Evolutionary conservation across 352 stramenopile species (phyloP).

Genomic region (Globisporangium paroecandrum): DNA sequence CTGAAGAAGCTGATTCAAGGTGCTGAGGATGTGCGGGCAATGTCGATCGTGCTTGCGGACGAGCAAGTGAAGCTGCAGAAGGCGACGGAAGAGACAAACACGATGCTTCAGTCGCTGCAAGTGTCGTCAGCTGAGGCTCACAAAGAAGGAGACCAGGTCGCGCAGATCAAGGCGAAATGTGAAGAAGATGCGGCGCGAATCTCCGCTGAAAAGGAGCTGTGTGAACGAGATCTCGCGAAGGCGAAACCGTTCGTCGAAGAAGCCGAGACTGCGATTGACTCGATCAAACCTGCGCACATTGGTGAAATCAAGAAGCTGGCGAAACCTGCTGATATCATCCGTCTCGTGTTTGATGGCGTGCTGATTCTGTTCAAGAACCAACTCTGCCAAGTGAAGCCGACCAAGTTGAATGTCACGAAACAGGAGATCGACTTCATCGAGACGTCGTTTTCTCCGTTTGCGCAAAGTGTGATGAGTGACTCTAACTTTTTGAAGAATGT

Average conservation of each 20-base stretch:
- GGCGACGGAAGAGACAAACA: conserved; percentile 96
- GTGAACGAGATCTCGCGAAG: conserved; percentile 95
- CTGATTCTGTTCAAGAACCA: conserved; percentile 96
- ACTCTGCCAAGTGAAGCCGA: conserved; percentile 88
- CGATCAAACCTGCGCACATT: conserved; percentile 97
- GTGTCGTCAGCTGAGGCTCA: conserved; percentile 95
- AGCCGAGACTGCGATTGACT: conserved; percentile 96
- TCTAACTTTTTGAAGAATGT: conserved; percentile 97
- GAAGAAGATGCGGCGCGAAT: conserved; percentile 95
- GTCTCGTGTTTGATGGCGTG: conserved; percentile 97
- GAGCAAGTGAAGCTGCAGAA: conserved; percentile 97
- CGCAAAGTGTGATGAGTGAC: conserved; percentile 95
- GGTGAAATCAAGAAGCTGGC: conserved; percentile 98
- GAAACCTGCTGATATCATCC: conserved; percentile 98
- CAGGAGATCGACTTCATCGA: conserved; percentile 97
- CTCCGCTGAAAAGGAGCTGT: conserved; percentile 93
- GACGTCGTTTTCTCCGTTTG: conserved; percentile 95
- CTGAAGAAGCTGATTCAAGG: conserved; percentile 98
- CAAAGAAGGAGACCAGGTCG: conserved; percentile 96
- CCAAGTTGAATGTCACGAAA: conserved; percentile 96
- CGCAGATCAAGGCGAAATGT: conserved; percentile 96
- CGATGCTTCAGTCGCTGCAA: conserved; percentile 96
- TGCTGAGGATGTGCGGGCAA: conserved; percentile 94
- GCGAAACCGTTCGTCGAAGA: conserved; percentile 97
- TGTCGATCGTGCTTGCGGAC: conserved; percentile 96